Evolutionary conservation across 23 red algal genomes (phyloP).

Genomic region (Chondrus crispus): DNA sequence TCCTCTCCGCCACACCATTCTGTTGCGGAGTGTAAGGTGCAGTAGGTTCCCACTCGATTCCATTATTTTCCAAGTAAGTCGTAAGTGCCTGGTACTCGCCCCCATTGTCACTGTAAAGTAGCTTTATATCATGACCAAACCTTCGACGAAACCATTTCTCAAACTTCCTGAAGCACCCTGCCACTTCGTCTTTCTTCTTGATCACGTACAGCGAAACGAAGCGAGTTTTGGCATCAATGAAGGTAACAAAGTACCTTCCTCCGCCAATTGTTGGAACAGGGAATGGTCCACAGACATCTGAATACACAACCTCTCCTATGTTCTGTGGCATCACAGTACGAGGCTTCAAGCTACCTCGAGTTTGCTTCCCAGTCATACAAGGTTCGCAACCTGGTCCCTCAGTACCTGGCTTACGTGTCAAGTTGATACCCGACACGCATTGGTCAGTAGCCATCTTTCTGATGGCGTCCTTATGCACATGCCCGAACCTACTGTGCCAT

Average conservation of each 20-base stretch:
- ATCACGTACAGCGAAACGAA: background rate
- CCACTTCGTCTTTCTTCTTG: background rate
- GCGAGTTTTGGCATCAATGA: background rate
- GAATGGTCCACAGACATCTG: conserved; percentile 19
- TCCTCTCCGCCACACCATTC: conserved; percentile 27
- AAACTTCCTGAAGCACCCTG: background rate
- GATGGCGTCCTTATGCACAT: background rate
- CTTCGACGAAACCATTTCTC: background rate
- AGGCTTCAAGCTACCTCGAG: background rate
- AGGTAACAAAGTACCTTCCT: conserved; percentile 17
- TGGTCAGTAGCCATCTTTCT: background rate
- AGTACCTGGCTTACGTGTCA: background rate
- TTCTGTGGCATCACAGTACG: background rate
- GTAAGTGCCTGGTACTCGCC: background rate
- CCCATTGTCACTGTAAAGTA: conserved; percentile 1
- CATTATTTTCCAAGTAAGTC: background rate
- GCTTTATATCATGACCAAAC: background rate
- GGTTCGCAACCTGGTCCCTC: background rate
- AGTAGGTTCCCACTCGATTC: background rate
- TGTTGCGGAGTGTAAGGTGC: conserved; percentile 8
- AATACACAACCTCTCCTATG: background rate
- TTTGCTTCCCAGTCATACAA: background rate
- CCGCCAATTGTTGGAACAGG: background rate
- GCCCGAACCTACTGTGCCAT: background rate
- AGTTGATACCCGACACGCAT: background rate